Evolutionary conservation across 2,329 filamentous ascomycete species (phyloP).

Genomic region (Ambrosiella beaveri): DNA sequence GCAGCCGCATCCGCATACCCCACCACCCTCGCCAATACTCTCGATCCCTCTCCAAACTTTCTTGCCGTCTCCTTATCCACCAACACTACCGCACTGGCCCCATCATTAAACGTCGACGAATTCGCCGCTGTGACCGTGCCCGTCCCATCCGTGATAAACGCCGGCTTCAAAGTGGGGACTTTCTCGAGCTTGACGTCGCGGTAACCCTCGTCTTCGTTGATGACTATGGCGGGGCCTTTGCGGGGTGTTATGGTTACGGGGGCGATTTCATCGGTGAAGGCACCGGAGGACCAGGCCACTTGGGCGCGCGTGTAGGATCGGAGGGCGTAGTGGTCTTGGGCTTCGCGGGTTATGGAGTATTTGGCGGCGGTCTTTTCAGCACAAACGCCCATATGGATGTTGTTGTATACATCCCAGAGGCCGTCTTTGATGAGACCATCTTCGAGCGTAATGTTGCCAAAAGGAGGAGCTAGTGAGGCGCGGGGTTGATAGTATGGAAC

Average conservation of each 20-base stretch:
- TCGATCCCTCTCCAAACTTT: conserved; percentile 58
- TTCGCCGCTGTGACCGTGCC: conserved; percentile 92
- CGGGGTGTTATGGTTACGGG: conserved; percentile 70
- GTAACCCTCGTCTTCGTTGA: conserved; percentile 78
- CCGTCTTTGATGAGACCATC: conserved; percentile 92
- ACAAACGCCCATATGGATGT: conserved; percentile 96
- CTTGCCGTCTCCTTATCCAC: conserved; percentile 65
- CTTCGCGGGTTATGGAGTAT: conserved; percentile 58
- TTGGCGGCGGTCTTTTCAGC: conserved; percentile 91
- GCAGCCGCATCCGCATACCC: conserved; percentile 78
- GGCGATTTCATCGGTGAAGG: conserved; percentile 78
- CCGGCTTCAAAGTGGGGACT: conserved; percentile 71
- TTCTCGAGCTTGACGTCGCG: conserved; percentile 76
- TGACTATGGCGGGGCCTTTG: conserved; percentile 60
- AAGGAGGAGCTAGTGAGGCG: conserved; percentile 64
- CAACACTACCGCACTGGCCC: conserved; percentile 75
- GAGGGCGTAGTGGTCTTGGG: conserved; percentile 84
- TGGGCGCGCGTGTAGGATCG: conserved; percentile 79
- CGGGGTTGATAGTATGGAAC: conserved; percentile 83
- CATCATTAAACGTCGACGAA: conserved; percentile 86
- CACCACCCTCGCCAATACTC: conserved; percentile 75
- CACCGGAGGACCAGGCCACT: conserved; percentile 65
- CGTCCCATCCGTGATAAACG: conserved; percentile 69
- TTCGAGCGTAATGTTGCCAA: conserved; percentile 74
- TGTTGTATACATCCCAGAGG: conserved; percentile 87